Base-by-base conservation (phyloP, 2,329 filamentous ascomycete genomes). In the Rosellinia necatrix region DNA sequence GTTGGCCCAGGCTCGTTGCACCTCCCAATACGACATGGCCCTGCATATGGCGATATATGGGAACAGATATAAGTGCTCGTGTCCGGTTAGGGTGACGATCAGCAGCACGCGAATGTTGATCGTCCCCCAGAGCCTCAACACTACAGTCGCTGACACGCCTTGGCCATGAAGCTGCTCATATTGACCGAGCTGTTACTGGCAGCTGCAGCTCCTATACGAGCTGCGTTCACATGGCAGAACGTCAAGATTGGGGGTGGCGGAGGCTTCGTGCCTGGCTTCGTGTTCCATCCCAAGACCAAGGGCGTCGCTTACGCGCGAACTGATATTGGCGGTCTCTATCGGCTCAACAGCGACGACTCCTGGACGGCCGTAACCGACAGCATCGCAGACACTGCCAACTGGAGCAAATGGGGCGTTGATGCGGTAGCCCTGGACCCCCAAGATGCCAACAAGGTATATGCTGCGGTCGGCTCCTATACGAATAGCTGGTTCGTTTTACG, bases 401-500 rank as follows among this genome's bases (percentile, higher is more conserved):
- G 80, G 80, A 74, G 78, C 60, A 74, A 78, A 52, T 85, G 82
- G 81, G 82, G 82, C 5, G 70, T 83, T 10, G 82, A 85, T 61
- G 80, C 81, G 1, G 57, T 86, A 8, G 83, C 81, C 1, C 72
- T 83, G 0, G 82, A 85, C 56, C 78, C 82, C 1, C 72, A 79
- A 22, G 74, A 85, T 47, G 68, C 79, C 3, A 71, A 77, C 53
- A 77, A 78, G 48, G 73, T 85, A 1, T 84, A 81, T 60, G 74
- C 81, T 1, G 81, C 81, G 0, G 75, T 79, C 1, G 81, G 82
- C 53, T 76, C 81, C 73, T 85, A 85, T 66, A 85, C 81, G n/a
- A 85, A 80, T 65, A 72, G 71, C 59, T 85, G 81, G 81, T 74
- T 64, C 34, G 69, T 61, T 2, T 43, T 17, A 30, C 17, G 4